phyloP scores from a whole-genome alignment of 148 eudicot species.

The Camellia japonica region DNA sequence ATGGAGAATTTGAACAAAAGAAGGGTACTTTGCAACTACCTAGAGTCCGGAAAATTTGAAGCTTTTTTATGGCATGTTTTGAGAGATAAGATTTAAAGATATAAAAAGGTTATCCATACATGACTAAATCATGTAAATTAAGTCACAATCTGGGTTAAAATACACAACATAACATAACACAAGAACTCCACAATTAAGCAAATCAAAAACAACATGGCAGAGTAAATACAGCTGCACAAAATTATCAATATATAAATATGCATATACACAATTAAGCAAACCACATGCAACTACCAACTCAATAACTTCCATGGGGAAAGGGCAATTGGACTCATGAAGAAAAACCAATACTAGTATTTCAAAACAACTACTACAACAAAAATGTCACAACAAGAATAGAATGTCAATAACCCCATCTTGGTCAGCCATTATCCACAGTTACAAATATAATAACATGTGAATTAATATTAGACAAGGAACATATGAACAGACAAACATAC shows the following conservation, averaged over 20 bases:
- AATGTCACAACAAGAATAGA: background rate
- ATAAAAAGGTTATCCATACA: too few species aligned
- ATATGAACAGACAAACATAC: background rate
- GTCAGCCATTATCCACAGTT: background rate
- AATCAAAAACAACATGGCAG: background rate
- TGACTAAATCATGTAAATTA: too few species aligned
- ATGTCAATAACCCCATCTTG: background rate
- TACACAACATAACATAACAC: too few species aligned
- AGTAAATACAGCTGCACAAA: background rate
- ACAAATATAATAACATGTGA: background rate
- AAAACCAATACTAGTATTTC: background rate
- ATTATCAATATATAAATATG: background rate
- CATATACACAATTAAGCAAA: background rate
- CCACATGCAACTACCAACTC: conserved; percentile 3
- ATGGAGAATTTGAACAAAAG: too few species aligned
- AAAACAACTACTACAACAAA: background rate
- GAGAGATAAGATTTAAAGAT: too few species aligned
- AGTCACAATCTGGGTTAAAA: too few species aligned
- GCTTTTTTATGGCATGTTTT: too few species aligned
- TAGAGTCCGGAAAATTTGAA: too few species aligned
- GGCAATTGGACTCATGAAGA: background rate
- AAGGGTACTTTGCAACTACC: too few species aligned
- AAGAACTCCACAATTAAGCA: too few species aligned
- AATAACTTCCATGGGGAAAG: background rate
- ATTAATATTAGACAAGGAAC: background rate